Evolutionary conservation across 1,284 basidiomycete genomes (phyloP).

Genomic region (Pascua guehoae): DNA sequence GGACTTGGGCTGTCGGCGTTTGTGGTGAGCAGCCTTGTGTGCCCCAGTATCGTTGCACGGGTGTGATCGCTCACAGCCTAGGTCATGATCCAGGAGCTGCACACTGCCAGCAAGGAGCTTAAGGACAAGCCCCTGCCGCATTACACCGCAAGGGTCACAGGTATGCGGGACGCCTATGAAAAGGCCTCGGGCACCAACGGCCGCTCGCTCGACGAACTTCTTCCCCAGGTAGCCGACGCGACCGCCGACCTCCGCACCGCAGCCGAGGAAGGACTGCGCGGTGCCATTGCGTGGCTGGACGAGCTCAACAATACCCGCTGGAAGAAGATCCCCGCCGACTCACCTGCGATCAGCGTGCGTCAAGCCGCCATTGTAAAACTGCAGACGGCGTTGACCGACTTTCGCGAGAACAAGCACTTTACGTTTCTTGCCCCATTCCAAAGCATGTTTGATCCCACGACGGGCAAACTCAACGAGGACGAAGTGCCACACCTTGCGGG

Average conservation of each 20-base stretch:
- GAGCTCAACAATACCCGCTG: slow-evolving; percentile 56
- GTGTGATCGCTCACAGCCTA: slow-evolving; percentile 5
- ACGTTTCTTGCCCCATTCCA: slow-evolving; percentile 56
- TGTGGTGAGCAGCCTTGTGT: slow-evolving; percentile 23
- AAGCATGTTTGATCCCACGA: slow-evolving; percentile 39
- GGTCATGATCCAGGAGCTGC: slow-evolving; percentile 35
- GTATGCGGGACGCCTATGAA: slow-evolving; percentile 1
- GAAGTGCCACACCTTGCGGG: slow-evolving; percentile 12
- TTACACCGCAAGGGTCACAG: slow-evolving; percentile 5
- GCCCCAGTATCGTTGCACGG: background rate
- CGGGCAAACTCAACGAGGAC: slow-evolving; percentile 28
- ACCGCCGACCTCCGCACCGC: slow-evolving; percentile 53
- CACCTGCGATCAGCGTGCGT: slow-evolving; percentile 38
- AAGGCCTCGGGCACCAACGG: slow-evolving; percentile 7
- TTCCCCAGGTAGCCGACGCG: slow-evolving; percentile 54
- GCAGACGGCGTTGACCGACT: slow-evolving; percentile 47
- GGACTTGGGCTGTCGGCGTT: slow-evolving; percentile 37
- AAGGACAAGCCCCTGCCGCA: slow-evolving; percentile 16
- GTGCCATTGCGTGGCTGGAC: slow-evolving; percentile 48
- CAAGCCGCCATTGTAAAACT: slow-evolving; percentile 50
- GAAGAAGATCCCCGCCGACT: slow-evolving; percentile 31
- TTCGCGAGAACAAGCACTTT: slow-evolving; percentile 51
- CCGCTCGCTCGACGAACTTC: slow-evolving; percentile 43
- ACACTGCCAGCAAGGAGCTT: slow-evolving; percentile 10
- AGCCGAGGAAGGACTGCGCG: slow-evolving; percentile 45